A percentile compares a stretch with the other conserved stretches of the same genome.
phyloP scores from a whole-genome alignment of 768 basidiomycete species.

The Rhizopogon vinicolor region DNA sequence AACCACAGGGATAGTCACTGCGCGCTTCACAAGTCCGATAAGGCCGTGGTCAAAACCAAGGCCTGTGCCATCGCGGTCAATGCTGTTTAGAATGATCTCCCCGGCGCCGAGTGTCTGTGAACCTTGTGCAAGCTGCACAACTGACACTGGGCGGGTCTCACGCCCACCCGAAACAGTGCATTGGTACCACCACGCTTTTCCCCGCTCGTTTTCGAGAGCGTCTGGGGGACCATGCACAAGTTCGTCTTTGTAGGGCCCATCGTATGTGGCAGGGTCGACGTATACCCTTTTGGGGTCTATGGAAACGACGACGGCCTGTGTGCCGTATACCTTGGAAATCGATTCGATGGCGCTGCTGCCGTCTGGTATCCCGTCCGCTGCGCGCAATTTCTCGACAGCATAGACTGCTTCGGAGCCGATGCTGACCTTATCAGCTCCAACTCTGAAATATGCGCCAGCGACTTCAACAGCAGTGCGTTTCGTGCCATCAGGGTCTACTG shows the following conservation, averaged over 20 bases:
- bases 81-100: slow-evolving; percentile 92
- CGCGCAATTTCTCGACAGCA: slow-evolving; percentile 80
- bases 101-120: slow-evolving; percentile 92
- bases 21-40: slow-evolving; percentile 65
- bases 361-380: slow-evolving; percentile 43
- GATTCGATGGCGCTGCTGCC: slow-evolving; percentile 89
- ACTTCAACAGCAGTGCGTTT: slow-evolving; percentile 85
- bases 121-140: slow-evolving; percentile 85
- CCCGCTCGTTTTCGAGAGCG: slow-evolving; percentile 50
- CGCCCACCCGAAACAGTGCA: slow-evolving; percentile 96
- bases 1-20: slow-evolving; percentile 87
- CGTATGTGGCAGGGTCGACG: slow-evolving; percentile 60
- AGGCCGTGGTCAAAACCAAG: slow-evolving; percentile 88
- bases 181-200: slow-evolving; percentile 96
- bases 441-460: slow-evolving; percentile 93
- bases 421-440: slow-evolving; percentile 97
- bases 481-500: slow-evolving; percentile 93
- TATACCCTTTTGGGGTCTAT: slow-evolving; percentile 89
- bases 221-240: slow-evolving; percentile 44
- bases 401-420: slow-evolving; percentile 96
- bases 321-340: slow-evolving; percentile 85
- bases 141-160: slow-evolving; percentile 77
- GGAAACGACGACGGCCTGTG: slow-evolving; percentile 97
- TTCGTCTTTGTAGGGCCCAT: slow-evolving; percentile 65
- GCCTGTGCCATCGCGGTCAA: slow-evolving; percentile 93